Base-by-base conservation (phyloP, 2,329 filamentous ascomycete species). In the Trichophyton rubrum region DNA sequence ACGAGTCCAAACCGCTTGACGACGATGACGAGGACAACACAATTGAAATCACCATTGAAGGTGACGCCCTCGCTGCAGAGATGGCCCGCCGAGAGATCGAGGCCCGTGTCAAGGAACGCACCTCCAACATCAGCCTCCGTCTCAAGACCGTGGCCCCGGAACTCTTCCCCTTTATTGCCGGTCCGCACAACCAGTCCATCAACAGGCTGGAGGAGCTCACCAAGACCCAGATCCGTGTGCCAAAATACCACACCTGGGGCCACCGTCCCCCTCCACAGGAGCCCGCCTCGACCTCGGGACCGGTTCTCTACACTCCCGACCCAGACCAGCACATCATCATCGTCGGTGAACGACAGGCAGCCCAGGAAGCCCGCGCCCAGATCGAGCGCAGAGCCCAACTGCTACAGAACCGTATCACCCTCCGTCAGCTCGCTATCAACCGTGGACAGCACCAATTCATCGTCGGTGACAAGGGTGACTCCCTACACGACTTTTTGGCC, bases 151-250 rank as follows among this genome's bases (percentile, higher is more conserved):
- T 99, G 62, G 91, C 93, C 6, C 83, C 90, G 27, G 90, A 96
- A 71, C 95, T 93, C 74, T 99, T 93, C 75, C 92, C 92, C 59
- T 99, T 99, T 78, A 86, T 99, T 72, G 87, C 90, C 24, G 90
- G 90, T 56, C 84, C 86, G 8, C 82, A 87, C 71, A 89, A 90
- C 70, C 78, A 82, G 55, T 78, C 84, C 58, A 76, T 89, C 60
- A 80, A 83, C 65, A 81, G 82, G 41, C 79, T 96, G 59, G 87
- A 92, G 73, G 77, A 85, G 62, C 82, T 82, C 63, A 87, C 86
- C 64, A 88, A 89, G 63, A 80, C 96, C 40, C 86, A 88, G 70
- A 81, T 99, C 64, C 84, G 88, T 61, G 86, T 99, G 55, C 93
- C 93, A 49, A 81, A 87, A 58, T 88, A 95, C 73, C 84, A 89